A percentile compares a stretch with the other conserved stretches of the same genome.
Evolutionary conservation across 139 green algal genomes (phyloP).

Genomic region (Coelastrella sp.): DNA sequence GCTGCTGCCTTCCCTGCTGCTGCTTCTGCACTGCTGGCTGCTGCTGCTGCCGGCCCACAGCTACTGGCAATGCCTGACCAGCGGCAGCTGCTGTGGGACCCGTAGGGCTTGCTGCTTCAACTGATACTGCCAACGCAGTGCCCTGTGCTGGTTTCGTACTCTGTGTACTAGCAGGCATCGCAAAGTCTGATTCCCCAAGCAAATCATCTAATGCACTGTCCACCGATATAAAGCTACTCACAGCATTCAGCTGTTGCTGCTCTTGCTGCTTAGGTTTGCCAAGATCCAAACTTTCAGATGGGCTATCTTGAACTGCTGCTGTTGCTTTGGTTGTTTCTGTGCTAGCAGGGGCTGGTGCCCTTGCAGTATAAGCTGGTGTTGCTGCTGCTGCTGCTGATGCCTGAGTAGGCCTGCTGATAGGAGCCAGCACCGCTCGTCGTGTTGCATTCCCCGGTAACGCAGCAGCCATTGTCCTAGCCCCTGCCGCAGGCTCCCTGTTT

Average conservation of each 20-base stretch:
- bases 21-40: background rate
- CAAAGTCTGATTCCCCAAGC: background rate
- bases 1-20: background rate
- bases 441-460: background rate
- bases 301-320: background rate
- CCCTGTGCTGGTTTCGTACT: background rate
- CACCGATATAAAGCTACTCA: background rate
- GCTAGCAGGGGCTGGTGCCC: background rate
- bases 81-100: no score
- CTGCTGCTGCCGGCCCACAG: no score
- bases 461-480: background rate
- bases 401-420: background rate
- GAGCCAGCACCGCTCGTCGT: background rate
- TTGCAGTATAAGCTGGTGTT: background rate
- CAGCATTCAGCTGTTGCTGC: background rate
- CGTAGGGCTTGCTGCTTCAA: background rate
- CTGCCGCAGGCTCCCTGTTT: background rate
- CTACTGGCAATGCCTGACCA: no score
- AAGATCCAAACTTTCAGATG: background rate
- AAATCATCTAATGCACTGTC: slow-evolving; percentile 16
- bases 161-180: background rate
- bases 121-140: background rate
- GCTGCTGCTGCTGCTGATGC: background rate
- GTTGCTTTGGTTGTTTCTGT: background rate
- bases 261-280: background rate